Evolutionary conservation across 1,284 basidiomycete species (phyloP).

Genomic region (Stereum hirsutum): DNA sequence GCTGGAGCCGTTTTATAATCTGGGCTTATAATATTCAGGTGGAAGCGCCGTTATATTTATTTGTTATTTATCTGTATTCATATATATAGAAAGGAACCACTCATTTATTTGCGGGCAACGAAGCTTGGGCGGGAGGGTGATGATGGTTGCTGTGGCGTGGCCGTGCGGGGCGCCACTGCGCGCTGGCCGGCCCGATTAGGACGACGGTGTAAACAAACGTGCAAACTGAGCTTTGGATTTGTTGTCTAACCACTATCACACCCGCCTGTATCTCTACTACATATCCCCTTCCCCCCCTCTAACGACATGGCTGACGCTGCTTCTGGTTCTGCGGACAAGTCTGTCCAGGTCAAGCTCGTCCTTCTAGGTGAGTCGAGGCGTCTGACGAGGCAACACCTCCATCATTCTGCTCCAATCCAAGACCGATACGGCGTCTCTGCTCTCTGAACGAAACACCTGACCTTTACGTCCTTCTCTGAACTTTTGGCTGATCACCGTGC

Average conservation of each 20-base stretch:
- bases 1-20: constrained; percentile 30
- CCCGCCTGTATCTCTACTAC: constrained; percentile 4
- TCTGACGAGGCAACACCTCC: not conserved
- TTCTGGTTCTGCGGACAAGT: constrained; percentile 68
- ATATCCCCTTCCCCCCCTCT: constrained; percentile 13
- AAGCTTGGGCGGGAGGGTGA: not conserved
- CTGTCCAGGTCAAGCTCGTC: constrained; percentile 87
- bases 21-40: constrained; percentile 3
- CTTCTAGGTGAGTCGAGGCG: constrained; percentile 52
- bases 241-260: not conserved
- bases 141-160: too few relatives aligned
- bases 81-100: not conserved
- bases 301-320: constrained; percentile 60
- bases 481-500: too few relatives aligned
- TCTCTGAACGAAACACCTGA: too few relatives aligned
- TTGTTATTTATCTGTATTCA: not conserved
- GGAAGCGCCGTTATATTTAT: not conserved
- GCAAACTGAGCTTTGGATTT: constrained; percentile 2
- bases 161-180: not conserved
- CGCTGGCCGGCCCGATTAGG: constrained; percentile 1
- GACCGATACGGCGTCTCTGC: not conserved
- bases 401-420: not conserved
- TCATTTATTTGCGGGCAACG: not conserved
- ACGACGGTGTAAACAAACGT: constrained; percentile 1
- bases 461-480: not conserved